Conservation (phyloP, 1,284 basidiomycete genomes). For the Tremellales sp. region DNA sequence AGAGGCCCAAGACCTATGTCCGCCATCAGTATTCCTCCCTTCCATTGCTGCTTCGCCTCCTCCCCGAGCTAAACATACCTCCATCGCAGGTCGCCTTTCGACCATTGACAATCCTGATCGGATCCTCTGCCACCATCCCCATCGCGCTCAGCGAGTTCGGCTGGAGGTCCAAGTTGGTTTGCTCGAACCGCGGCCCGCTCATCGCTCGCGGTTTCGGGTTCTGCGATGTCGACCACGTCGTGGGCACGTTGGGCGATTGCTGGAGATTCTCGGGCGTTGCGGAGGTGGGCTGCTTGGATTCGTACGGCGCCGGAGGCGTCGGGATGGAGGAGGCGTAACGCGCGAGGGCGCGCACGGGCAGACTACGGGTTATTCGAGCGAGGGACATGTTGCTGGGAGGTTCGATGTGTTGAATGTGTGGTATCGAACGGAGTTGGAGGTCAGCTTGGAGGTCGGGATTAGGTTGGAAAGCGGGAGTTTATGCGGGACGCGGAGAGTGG, state of each 20-base stretch:
- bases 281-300: conserved; percentile 19
- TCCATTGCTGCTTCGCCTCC: neutral
- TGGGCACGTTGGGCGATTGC: conserved; percentile 73
- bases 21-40: neutral
- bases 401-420: no score
- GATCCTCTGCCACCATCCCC: conserved; percentile 80
- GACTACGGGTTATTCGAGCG: no score
- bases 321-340: conserved; percentile 7
- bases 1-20: conserved; percentile 82
- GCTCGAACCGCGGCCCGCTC: conserved; percentile 67
- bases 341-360: no score
- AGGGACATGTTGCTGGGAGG: no score
- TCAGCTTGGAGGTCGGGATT: no score
- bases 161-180: conserved; percentile 78
- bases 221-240: conserved; percentile 75
- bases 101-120: conserved; percentile 72
- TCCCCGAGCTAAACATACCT: conserved; percentile 56
- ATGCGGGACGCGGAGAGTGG: no score
- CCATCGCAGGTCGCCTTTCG: conserved; percentile 90
- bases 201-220: conserved; percentile 44
- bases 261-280: conserved; percentile 37
- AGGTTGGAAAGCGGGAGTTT: no score
- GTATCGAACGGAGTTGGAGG: no score
- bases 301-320: conserved; percentile 17
- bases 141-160: conserved; percentile 88